These are phyloP conservation scores for Paragyromitra xinjiangensis DNA, from an alignment of 495 filamentous ascomycete genomes.

Conservation along the genomic window DNA sequence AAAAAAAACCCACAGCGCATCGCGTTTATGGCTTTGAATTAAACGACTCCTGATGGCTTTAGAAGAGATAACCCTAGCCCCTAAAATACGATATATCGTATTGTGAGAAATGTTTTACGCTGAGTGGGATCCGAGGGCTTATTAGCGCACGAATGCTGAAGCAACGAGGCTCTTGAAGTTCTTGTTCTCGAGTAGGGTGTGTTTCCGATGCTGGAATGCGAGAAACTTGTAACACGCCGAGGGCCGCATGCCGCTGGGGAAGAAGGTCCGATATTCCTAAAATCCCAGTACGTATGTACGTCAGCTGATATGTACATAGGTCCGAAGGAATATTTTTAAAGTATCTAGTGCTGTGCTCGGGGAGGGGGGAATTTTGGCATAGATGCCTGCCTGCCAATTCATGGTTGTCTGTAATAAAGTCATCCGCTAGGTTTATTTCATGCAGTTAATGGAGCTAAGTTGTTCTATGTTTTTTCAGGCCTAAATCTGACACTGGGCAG, in stretches of 20 bases:
- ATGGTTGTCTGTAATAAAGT: constrained; percentile 7
- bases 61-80: constrained; percentile 43
- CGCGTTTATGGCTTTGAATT: constrained; percentile 15
- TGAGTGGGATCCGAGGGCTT: constrained; percentile 34
- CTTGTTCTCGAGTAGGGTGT: constrained; percentile 40
- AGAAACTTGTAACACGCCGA: constrained; percentile 10
- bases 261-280: constrained; percentile 39
- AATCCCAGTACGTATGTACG: constrained; percentile 32
- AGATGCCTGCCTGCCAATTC: constrained; percentile 25
- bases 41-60: constrained; percentile 16
- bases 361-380: neutral
- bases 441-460: constrained; percentile 25
- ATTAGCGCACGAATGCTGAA: constrained; percentile 36
- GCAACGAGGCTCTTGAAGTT: constrained; percentile 31
- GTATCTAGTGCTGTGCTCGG: constrained; percentile 25
- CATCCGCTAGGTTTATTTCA: constrained; percentile 34
- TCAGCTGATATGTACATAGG: constrained; percentile 41
- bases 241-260: constrained; percentile 35
- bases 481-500: constrained; percentile 25
- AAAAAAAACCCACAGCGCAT: constrained; percentile 19
- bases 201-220: constrained; percentile 44
- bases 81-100: constrained; percentile 48
- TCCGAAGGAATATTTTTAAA: constrained; percentile 11
- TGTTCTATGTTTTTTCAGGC: constrained; percentile 23
- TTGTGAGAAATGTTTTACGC: constrained; percentile 19